phyloP scores from a whole-genome alignment of 2,329 filamentous ascomycete genomes.

The Aspergillus candidus region DNA sequence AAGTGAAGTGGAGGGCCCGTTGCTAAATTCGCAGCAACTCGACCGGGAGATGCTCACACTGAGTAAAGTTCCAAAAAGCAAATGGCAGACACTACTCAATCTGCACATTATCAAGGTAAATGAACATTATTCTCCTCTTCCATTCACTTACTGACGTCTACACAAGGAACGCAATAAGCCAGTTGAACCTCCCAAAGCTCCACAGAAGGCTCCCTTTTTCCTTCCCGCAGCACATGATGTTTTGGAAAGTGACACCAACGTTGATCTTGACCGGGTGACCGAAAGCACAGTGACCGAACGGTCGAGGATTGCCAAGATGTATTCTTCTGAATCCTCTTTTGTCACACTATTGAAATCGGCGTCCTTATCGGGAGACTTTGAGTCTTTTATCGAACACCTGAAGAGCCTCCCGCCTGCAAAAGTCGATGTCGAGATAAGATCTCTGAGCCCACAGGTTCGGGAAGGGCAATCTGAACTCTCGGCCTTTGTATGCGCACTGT shows the following conservation, averaged over 20 bases:
- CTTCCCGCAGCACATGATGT: constrained; percentile 49
- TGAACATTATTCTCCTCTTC: neutral
- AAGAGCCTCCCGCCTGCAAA: constrained; percentile 76
- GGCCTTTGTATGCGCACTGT: constrained; percentile 76
- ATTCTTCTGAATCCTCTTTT: constrained; percentile 44
- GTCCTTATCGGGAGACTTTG: constrained; percentile 53
- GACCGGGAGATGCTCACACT: constrained; percentile 78
- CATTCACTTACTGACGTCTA: neutral
- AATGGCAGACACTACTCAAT: constrained; percentile 92
- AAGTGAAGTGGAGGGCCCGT: constrained; percentile 48
- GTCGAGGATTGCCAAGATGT: constrained; percentile 65
- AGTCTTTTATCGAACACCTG: constrained; percentile 67
- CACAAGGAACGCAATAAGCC: constrained; percentile 81
- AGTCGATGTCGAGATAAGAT: constrained; percentile 85
- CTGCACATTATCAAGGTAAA: constrained; percentile 70
- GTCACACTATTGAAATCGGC: constrained; percentile 44
- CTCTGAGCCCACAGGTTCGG: constrained; percentile 51
- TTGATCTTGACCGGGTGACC: constrained; percentile 22
- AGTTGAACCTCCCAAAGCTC: constrained; percentile 80
- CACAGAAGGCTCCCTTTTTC: constrained; percentile 95
- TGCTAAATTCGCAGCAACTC: constrained; percentile 65
- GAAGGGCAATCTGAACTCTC: constrained; percentile 60
- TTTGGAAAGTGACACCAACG: constrained; percentile 25
- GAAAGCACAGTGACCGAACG: constrained; percentile 43
- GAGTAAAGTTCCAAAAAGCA: constrained; percentile 79